Conservation (phyloP, 257 asterid species). For the Phtheirospermum japonicum region DNA sequence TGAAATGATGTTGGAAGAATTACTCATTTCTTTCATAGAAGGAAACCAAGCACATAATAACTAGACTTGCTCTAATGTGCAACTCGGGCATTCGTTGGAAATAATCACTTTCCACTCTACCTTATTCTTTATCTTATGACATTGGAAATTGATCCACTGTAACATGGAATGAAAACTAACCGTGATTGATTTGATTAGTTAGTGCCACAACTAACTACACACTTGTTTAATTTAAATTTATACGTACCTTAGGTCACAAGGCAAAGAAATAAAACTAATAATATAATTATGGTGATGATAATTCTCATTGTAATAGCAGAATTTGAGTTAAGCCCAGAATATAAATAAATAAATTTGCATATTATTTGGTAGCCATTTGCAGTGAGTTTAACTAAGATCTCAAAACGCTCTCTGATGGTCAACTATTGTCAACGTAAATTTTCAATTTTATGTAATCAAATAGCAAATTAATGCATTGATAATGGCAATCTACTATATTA, state of each 20-base stretch:
- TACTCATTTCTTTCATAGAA: neutral
- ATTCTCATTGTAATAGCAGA: too few relatives aligned
- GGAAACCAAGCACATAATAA: conserved; percentile 14
- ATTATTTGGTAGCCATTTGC: neutral
- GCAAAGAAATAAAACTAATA: conserved; percentile 1
- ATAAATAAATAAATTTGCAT: too few relatives aligned
- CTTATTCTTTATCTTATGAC: neutral
- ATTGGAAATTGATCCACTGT: neutral
- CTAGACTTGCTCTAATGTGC: conserved; percentile 6
- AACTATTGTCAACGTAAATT: neutral
- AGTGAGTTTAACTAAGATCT: neutral
- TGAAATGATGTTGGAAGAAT: neutral
- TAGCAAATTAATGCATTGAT: too few relatives aligned
- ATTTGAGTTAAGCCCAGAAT: too few relatives aligned
- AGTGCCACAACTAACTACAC: neutral
- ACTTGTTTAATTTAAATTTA: too few relatives aligned
- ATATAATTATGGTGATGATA: neutral
- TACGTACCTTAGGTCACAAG: neutral
- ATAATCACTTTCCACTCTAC: conserved; percentile 9
- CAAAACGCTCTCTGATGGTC: neutral
- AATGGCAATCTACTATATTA: too few relatives aligned
- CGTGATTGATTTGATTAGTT: neutral
- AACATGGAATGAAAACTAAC: neutral
- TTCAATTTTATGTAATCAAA: neutral
- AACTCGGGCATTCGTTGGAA: neutral